phyloP scores from a whole-genome alignment of 73 alveolate species.

The Tetrahymena malaccensis region DNA sequence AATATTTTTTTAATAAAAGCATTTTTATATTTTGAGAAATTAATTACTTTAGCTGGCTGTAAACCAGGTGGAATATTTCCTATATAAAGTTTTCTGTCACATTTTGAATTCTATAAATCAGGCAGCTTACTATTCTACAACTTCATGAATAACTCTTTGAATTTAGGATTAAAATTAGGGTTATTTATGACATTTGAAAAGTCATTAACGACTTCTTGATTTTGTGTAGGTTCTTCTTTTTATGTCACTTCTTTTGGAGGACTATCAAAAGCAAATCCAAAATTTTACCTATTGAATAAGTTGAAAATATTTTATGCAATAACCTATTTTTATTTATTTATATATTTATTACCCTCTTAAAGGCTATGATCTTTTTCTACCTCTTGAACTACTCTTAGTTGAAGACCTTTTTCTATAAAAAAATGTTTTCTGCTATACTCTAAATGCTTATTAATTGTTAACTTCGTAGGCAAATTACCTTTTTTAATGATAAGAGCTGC shows the following conservation, averaged over 20 bases:
- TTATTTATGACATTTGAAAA: not conserved
- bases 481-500: not conserved
- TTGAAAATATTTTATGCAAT: not conserved
- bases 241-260: slow-evolving; percentile 24
- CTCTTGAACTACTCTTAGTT: not conserved
- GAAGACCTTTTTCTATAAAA: not conserved
- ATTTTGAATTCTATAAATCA: slow-evolving; percentile 26
- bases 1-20: slow-evolving; percentile 22
- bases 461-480: not conserved
- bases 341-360: not conserved
- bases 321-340: not conserved
- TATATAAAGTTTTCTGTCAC: slow-evolving; percentile 85
- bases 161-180: not conserved
- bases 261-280: slow-evolving; percentile 17
- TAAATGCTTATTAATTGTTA: not conserved
- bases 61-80: slow-evolving; percentile 89
- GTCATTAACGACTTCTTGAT: not conserved
- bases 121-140: not conserved
- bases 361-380: not conserved
- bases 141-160: not conserved
- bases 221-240: not conserved
- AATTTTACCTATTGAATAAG: not conserved
- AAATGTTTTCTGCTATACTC: not conserved
- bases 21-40: too few relatives aligned
- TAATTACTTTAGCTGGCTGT: slow-evolving; percentile 12